Base-by-base conservation (phyloP, 1,139 yeast species). In the Blastobotrys persicus region DNA sequence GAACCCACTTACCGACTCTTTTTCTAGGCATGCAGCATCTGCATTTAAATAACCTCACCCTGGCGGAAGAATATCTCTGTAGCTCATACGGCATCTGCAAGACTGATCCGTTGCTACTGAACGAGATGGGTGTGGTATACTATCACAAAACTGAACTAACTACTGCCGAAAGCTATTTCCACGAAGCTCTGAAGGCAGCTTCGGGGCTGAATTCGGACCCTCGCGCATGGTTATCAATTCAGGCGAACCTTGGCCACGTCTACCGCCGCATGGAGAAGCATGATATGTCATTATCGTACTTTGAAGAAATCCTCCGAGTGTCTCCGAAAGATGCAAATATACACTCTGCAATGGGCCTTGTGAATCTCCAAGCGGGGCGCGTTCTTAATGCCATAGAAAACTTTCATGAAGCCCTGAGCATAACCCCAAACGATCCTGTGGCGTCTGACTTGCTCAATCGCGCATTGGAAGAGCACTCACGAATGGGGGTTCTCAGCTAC, bases 21-120 rank as follows among this genome's bases (percentile, higher is more conserved):
- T 92, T 88, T 61, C 74, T 94, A 45, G 99, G 98, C 2, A 94
- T 92, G 96, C 98, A 94, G 69, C 94, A 92, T 67, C 71, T 89
- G 55, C 91, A 88, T 55, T 85, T 92, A 81, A 85, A 84, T 63
- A 91, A 91, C 59, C 71, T 87, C 47, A 78, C 83, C 12, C 72
- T 92, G 49, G 91, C 98, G 0, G 92, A 88, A 58, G 98, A 92
- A 63, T 92, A 91, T 62, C 75, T 94, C 31, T 71, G 77, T 50
- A 79, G 92, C 9, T 80, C 97, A 1, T 83, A 81, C 60, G 81
- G 81, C 34, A 80, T 89, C 2, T 91, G 96, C 66, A 81, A 85
- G 23, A 73, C 80, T 2, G 98, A 94, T 66, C 98, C 98, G 1
- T 69, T 92, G 43, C 70, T 92, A 42, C 72, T 94, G 51, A 94